phyloP scores from a whole-genome alignment of 78 protist genomes.

The Planoprotostelium fungivorum region DNA sequence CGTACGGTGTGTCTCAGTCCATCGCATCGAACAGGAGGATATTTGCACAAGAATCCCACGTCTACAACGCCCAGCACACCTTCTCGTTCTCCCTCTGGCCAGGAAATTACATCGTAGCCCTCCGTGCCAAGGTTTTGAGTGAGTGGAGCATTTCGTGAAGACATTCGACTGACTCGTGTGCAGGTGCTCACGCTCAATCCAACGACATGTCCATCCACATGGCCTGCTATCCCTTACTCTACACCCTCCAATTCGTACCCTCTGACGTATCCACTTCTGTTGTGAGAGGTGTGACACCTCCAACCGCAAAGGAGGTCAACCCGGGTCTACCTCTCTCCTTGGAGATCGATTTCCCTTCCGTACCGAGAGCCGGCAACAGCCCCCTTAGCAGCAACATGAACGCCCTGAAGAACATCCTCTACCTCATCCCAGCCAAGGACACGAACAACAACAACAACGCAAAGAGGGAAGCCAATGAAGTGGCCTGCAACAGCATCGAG shows the following conservation, averaged over 20 bases:
- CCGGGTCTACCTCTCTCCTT: not conserved
- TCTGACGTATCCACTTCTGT: not conserved
- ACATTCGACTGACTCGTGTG: not conserved
- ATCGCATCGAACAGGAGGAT: not conserved
- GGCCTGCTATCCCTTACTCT: not conserved
- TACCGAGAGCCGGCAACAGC: not conserved
- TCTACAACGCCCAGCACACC: not conserved
- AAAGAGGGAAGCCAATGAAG: not conserved
- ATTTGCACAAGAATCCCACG: not conserved
- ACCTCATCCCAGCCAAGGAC: not conserved
- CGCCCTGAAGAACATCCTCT: not conserved
- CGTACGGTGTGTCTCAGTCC: not conserved
- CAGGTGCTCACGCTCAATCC: not conserved
- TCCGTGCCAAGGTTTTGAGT: not conserved
- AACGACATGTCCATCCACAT: not conserved
- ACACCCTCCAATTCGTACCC: not conserved
- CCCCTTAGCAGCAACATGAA: not conserved
- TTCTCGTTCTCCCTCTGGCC: not conserved
- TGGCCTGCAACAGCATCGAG: too few relatives aligned
- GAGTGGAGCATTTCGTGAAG: not conserved
- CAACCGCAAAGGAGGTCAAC: not conserved
- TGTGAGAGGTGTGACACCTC: not conserved
- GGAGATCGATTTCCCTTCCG: not conserved
- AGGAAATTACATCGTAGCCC: not conserved
- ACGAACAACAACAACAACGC: not conserved